phyloP scores from a whole-genome alignment of 1,139 yeast species.

The Suhomyces atakaporum region DNA sequence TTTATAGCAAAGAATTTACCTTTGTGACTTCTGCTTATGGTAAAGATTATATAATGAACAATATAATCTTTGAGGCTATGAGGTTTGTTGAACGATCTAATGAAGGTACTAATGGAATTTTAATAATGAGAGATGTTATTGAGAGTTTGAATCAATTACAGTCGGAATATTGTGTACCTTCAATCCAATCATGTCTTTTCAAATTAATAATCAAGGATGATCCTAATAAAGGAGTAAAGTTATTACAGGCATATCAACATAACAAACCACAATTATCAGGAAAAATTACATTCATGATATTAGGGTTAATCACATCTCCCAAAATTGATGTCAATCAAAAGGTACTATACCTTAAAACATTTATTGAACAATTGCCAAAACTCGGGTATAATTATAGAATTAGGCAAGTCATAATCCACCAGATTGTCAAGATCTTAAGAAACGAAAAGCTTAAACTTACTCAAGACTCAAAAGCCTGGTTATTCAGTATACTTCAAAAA shows the following conservation, averaged over 20 bases:
- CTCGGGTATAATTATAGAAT: constrained; percentile 25
- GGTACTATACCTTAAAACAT: constrained; percentile 22
- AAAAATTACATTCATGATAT: constrained; percentile 20
- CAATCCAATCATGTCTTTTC: constrained; percentile 25
- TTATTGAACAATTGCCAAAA: constrained; percentile 20
- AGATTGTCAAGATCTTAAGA: constrained; percentile 13
- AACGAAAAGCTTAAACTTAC: constrained; percentile 7
- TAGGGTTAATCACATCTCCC: constrained; percentile 28
- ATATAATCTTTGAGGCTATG: constrained; percentile 22
- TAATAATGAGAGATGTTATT: constrained; percentile 23
- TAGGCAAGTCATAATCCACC: constrained; percentile 16
- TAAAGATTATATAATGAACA: constrained; percentile 21
- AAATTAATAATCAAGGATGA: constrained; percentile 29
- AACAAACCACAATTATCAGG: constrained; percentile 22
- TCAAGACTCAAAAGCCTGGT: constrained; percentile 9
- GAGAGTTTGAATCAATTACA: constrained; percentile 15
- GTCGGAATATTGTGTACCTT: neutral
- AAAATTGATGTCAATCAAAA: constrained; percentile 19
- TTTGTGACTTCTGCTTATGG: constrained; percentile 22
- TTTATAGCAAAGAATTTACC: constrained; percentile 18
- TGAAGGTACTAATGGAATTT: constrained; percentile 10
- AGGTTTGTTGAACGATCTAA: constrained; percentile 22
- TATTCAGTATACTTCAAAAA: constrained; percentile 7
- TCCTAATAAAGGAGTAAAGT: constrained; percentile 24
- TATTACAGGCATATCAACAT: constrained; percentile 24